Conservation (phyloP, 1,284 basidiomycete species). For the Ustilago cynodontis region DNA sequence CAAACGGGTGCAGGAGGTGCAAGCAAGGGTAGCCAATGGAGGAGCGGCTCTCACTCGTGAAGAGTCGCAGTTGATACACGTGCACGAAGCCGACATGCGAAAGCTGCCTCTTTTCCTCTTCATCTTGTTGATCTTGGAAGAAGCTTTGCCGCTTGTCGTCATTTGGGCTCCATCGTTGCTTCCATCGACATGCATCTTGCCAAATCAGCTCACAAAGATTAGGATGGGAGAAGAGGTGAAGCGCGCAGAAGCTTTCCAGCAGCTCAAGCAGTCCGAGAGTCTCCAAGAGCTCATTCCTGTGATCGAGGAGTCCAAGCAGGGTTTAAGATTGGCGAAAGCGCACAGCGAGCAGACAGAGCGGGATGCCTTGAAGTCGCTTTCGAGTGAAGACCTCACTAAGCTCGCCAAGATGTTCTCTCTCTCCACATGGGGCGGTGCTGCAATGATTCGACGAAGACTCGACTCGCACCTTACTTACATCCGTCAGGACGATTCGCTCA, state of each 20-base stretch:
- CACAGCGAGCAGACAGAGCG: constrained; percentile 4
- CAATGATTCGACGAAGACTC: constrained; percentile 46
- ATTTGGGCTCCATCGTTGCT: constrained; percentile 86
- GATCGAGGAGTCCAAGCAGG: constrained; percentile 8
- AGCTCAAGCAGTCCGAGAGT: constrained; percentile 23
- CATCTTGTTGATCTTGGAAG: constrained; percentile 81
- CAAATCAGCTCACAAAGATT: constrained; percentile 76
- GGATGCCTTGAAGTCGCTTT: constrained; percentile 26
- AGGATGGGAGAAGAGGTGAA: constrained; percentile 60
- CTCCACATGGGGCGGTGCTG: constrained; percentile 53
- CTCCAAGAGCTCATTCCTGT: constrained; percentile 41
- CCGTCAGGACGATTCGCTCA: constrained; percentile 54
- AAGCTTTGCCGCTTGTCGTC: constrained; percentile 84
- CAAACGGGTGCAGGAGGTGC: constrained; percentile 39
- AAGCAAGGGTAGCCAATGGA: constrained; percentile 32
- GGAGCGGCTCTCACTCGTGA: constrained; percentile 47
- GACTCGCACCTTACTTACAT: constrained; percentile 52
- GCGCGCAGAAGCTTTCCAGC: constrained; percentile 42
- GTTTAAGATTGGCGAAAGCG: not conserved
- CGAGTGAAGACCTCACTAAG: constrained; percentile 25
- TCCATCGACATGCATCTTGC: constrained; percentile 87
- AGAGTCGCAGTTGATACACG: constrained; percentile 57
- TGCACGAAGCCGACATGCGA: constrained; percentile 61
- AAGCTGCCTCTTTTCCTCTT: constrained; percentile 85
- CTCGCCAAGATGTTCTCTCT: constrained; percentile 55